Evolutionary conservation across 2,329 filamentous ascomycete species (phyloP).

Genomic region (Neofusicoccum ribis): DNA sequence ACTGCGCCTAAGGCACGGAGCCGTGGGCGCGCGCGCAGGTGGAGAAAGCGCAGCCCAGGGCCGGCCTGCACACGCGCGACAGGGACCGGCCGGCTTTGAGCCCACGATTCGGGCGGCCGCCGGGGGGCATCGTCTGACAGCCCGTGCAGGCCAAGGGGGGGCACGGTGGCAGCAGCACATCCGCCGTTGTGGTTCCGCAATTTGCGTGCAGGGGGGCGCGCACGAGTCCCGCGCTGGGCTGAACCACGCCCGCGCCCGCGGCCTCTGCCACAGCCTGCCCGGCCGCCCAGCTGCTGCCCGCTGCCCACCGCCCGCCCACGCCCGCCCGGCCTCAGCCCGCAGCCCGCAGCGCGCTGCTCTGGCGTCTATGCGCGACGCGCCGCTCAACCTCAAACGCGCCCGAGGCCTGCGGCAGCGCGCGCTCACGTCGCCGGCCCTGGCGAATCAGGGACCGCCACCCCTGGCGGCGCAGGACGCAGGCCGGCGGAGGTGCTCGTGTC

Average conservation of each 20-base stretch:
- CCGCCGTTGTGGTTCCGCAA: slow-evolving; percentile 17
- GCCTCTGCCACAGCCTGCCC: too few relatives aligned
- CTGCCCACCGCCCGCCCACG: background rate
- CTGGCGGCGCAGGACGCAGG: background rate
- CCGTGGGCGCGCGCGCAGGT: slow-evolving; percentile 11
- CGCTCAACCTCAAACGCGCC: background rate
- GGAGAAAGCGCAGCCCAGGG: slow-evolving; percentile 6
- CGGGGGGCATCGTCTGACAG: slow-evolving; percentile 16
- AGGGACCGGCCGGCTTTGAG: slow-evolving; percentile 13
- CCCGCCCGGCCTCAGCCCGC: background rate
- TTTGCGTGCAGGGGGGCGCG: slow-evolving; percentile 10
- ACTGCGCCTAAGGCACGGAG: slow-evolving; percentile 17
- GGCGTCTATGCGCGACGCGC: slow-evolving; percentile 1
- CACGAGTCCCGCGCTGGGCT: too few relatives aligned
- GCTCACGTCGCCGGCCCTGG: background rate
- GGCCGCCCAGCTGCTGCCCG: background rate
- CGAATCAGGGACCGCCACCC: background rate
- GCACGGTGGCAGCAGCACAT: background rate
- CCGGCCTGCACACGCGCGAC: slow-evolving; percentile 4
- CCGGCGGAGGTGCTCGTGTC: slow-evolving; percentile 13
- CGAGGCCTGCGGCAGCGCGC: background rate
- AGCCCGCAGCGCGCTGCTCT: background rate
- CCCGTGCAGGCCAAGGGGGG: slow-evolving; percentile 14
- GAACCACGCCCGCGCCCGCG: too few relatives aligned
- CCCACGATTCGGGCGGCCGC: slow-evolving; percentile 7